Conservation (phyloP, 768 basidiomycete genomes). For the Hydnomerulius pinastri region DNA sequence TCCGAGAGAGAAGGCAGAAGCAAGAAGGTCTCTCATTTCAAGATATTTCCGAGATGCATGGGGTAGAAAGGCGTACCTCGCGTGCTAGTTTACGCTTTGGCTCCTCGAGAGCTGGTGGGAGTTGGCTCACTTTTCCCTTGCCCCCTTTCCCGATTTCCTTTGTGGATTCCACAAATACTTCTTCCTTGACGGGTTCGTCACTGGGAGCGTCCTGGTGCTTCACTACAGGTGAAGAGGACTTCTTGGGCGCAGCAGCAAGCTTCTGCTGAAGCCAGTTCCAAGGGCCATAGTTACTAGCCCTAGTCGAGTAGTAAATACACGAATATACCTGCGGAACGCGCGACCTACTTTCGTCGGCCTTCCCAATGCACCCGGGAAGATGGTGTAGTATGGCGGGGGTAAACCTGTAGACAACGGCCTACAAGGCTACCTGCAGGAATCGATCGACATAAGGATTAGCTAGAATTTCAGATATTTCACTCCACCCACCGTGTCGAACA, state of each 20-base stretch:
- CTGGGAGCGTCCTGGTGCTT: conserved; percentile 36
- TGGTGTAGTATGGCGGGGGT: conserved; percentile 3
- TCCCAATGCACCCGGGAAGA: conserved; percentile 34
- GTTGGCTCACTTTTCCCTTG: too few relatives aligned
- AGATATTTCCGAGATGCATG: not conserved
- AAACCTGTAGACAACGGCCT: conserved; percentile 13
- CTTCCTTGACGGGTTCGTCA: conserved; percentile 36
- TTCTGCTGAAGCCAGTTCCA: conserved; percentile 66
- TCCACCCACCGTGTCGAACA: conserved; percentile 26
- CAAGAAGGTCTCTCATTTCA: conserved; percentile 28
- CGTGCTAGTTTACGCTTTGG: conserved; percentile 26
- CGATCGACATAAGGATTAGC: conserved; percentile 2
- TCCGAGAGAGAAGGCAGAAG: conserved; percentile 2
- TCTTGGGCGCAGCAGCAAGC: conserved; percentile 48
- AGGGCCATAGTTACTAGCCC: conserved; percentile 55
- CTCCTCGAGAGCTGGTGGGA: conserved; percentile 12
- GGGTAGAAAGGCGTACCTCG: conserved; percentile 23
- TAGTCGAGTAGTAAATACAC: conserved; percentile 1
- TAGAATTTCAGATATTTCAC: not conserved
- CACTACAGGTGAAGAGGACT: conserved; percentile 46
- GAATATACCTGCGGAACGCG: not conserved
- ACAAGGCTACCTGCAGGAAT: conserved; percentile 12
- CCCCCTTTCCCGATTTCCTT: conserved; percentile 14
- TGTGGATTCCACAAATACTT: conserved; percentile 46
- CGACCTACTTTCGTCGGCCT: conserved; percentile 47